Conservation (phyloP, 2,329 filamentous ascomycete genomes). For the Penicillium carneum region DNA sequence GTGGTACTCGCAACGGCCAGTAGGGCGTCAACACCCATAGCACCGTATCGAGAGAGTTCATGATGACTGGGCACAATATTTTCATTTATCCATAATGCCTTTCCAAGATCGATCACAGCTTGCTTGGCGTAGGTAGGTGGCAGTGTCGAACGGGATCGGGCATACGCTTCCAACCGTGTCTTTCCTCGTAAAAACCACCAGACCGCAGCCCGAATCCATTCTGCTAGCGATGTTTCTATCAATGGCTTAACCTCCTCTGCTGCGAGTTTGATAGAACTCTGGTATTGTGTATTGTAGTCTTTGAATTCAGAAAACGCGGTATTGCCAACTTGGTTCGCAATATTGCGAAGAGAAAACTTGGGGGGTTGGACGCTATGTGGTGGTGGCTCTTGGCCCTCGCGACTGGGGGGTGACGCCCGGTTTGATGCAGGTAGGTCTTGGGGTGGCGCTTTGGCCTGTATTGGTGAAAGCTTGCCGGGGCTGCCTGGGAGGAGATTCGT, state of each 20-base stretch:
- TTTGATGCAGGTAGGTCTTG: slow-evolving; percentile 28
- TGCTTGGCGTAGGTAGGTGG: slow-evolving; percentile 64
- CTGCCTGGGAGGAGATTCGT: slow-evolving; percentile 36
- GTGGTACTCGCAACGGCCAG: slow-evolving; percentile 53
- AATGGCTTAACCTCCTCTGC: slow-evolving; percentile 76
- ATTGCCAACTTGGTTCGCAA: slow-evolving; percentile 61
- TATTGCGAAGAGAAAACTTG: slow-evolving; percentile 46
- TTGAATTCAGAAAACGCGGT: slow-evolving; percentile 75
- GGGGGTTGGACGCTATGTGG: slow-evolving; percentile 37
- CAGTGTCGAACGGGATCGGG: slow-evolving; percentile 66
- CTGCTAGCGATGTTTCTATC: slow-evolving; percentile 66
- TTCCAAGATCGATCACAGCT: slow-evolving; percentile 83
- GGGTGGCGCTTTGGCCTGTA: slow-evolving; percentile 17
- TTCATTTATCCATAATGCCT: slow-evolving; percentile 78
- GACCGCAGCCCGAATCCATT: slow-evolving; percentile 74
- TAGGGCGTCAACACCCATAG: slow-evolving; percentile 50
- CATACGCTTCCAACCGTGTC: slow-evolving; percentile 73
- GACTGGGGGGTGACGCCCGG: slow-evolving; percentile 17
- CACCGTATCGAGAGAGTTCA: slow-evolving; percentile 51
- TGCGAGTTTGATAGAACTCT: slow-evolving; percentile 77
- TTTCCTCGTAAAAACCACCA: slow-evolving; percentile 93
- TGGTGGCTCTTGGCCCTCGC: slow-evolving; percentile 26
- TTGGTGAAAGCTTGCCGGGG: slow-evolving; percentile 23
- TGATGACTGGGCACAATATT: slow-evolving; percentile 51
- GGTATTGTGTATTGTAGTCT: slow-evolving; percentile 73